These are phyloP conservation scores for Arthroderma sp. DNA, from an alignment of 2,329 filamentous ascomycete genomes.

Conservation along the genomic window DNA sequence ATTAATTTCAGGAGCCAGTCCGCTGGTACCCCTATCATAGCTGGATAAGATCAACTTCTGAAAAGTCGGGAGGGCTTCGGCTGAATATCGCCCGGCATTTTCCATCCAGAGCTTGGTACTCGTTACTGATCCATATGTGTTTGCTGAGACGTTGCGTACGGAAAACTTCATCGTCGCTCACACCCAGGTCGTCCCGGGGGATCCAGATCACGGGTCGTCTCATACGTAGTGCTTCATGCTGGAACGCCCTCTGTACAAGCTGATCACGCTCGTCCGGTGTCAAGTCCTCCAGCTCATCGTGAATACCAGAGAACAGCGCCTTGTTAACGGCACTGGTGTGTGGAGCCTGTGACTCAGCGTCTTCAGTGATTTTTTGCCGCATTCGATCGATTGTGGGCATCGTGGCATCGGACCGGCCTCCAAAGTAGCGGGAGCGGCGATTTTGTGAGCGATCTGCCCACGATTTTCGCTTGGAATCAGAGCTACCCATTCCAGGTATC, in stretches of 20 bases:
- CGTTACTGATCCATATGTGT: slow-evolving; percentile 83
- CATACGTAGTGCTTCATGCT: slow-evolving; percentile 75
- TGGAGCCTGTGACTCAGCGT: slow-evolving; percentile 57
- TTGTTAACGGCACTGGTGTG: slow-evolving; percentile 51
- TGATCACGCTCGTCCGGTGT: slow-evolving; percentile 78
- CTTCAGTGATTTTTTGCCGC: slow-evolving; percentile 30
- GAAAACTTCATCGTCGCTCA: slow-evolving; percentile 81
- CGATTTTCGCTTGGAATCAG: slow-evolving; percentile 16
- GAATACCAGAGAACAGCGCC: slow-evolving; percentile 71
- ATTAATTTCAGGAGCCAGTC: not conserved
- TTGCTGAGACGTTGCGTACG: slow-evolving; percentile 64
- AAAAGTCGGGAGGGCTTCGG: slow-evolving; percentile 77
- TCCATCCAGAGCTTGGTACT: slow-evolving; percentile 75
- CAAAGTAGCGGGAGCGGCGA: slow-evolving; percentile 29
- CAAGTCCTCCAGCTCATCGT: slow-evolving; percentile 89
- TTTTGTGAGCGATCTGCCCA: slow-evolving; percentile 33
- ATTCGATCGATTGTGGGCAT: slow-evolving; percentile 21
- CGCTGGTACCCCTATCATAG: slow-evolving; percentile 34
- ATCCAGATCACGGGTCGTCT: slow-evolving; percentile 86
- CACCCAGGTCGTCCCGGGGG: slow-evolving; percentile 74
- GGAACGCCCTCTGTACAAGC: slow-evolving; percentile 76
- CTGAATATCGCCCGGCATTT: slow-evolving; percentile 74
- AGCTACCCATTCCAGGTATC: slow-evolving; percentile 5
- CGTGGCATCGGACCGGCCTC: slow-evolving; percentile 20
- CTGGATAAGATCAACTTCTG: slow-evolving; percentile 73